Percentiles rank a stretch among this genome's conserved stretches.
phyloP scores from a whole-genome alignment of 164 flowering plant genomes.

The Houttuynia cordata region DNA sequence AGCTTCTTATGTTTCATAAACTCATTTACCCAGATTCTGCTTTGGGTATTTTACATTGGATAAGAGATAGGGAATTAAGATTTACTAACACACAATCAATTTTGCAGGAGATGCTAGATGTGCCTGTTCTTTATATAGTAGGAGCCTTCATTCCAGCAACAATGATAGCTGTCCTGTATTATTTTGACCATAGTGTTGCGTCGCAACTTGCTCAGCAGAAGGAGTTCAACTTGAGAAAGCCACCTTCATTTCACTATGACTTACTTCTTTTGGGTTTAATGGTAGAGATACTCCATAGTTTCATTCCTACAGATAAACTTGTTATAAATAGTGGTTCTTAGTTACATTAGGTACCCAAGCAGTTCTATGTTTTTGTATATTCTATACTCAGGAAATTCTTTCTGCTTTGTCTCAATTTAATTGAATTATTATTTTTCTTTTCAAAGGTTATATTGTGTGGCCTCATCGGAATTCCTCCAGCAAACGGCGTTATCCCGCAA shows the following conservation, averaged over 20 bases:
- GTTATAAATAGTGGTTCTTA: too few relatives aligned
- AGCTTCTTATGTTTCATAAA: too few relatives aligned
- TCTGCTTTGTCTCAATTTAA: background rate
- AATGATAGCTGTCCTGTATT: conserved; percentile 98
- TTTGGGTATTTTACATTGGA: too few relatives aligned
- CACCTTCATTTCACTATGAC: conserved; percentile 91
- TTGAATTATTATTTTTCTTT: conserved; percentile 2
- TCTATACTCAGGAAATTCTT: background rate
- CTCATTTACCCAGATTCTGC: too few relatives aligned
- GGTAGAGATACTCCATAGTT: conserved; percentile 26
- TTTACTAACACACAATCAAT: too few relatives aligned
- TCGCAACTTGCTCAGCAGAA: conserved; percentile 98
- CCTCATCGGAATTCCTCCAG: conserved; percentile 93
- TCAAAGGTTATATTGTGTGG: conserved; percentile 79
- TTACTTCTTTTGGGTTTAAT: conserved; percentile 83
- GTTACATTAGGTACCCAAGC: background rate
- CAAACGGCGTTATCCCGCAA: conserved; percentile 98
- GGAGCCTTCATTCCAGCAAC: conserved; percentile 99
- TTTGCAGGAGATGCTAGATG: conserved; percentile 85
- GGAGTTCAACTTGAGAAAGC: conserved; percentile 92
- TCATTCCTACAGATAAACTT: too few relatives aligned
- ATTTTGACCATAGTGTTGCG: conserved; percentile 98
- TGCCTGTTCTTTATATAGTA: conserved; percentile 72
- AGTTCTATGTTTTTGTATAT: background rate
- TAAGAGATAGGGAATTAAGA: too few relatives aligned